Base-by-base conservation (phyloP, 345 rosid species). In the Triadica sebifera region DNA sequence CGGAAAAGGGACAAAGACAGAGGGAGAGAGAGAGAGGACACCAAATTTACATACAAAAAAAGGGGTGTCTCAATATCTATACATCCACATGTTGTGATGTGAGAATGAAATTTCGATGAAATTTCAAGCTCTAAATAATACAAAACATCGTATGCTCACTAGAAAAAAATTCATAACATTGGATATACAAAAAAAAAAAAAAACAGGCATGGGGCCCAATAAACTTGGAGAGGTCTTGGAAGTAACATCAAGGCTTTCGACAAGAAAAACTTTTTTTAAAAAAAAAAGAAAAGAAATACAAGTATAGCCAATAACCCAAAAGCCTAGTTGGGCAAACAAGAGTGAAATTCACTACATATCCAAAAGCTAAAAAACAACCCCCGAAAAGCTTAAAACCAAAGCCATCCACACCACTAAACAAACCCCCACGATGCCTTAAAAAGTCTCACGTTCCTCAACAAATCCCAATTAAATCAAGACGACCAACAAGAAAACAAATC, bases 141-240 rank as follows among this genome's bases (percentile, higher is more conserved):
- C 61, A 71, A 67, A 67, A 64, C 74, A 76, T 53, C 64, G 73
- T 29, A 25, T 38, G 20, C 66, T 62, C 69, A 57, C n/a, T n/a
- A n/a, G n/a, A n/a, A n/a, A n/a, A n/a, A n/a, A n/a, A n/a, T n/a
- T n/a, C n/a, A n/a, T n/a, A n/a, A n/a, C 34, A 29, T 29, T 29
- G 47, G 58, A 50, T 50, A 50, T 59, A 37, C 39, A 76, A 72
- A 63, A 24, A 77, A 63, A 69, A 76, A 72, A 63, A 24, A 77
- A 63, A 69, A 78, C n/a, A 46, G 79, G 25, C 15, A 69, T 69
- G 82, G 85, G 85, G 58, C 87, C 89, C 83, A 57, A 63, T 25
- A 52, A 50, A 65, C 76, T 15, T 60, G 74, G 73, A 74, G n/a
- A 72, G 68, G 66, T 56, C 38, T 43, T 52, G 47, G 20, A 60